Evolutionary conservation across 83 land plant species (phyloP).

Genomic region (Isoetes engelmannii): DNA sequence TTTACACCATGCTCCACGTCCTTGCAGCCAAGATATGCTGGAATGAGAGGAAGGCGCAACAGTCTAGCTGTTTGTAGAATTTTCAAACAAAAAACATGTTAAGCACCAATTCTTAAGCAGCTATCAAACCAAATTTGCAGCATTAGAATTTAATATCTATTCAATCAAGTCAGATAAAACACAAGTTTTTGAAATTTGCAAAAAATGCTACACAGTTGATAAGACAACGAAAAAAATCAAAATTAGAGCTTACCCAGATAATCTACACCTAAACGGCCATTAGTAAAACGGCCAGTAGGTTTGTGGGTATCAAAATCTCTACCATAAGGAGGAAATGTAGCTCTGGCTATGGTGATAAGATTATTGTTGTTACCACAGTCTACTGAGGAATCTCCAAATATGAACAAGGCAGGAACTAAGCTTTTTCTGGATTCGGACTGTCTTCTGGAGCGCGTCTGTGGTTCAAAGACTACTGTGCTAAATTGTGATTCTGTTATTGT

Average conservation of each 20-base stretch:
- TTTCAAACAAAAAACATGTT: neutral
- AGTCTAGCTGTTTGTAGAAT: neutral
- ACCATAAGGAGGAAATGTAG: conserved; percentile 8
- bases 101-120: neutral
- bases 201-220: neutral
- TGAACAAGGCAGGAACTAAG: neutral
- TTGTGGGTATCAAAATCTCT: conserved; percentile 6
- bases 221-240: neutral
- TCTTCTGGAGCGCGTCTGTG: too few species aligned
- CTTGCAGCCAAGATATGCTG: neutral
- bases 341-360: neutral
- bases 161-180: too few species aligned
- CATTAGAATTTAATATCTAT: too few species aligned
- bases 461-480: too few species aligned
- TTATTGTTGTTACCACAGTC: conserved; percentile 6
- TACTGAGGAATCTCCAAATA: conserved; percentile 1
- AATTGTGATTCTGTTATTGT: too few species aligned
- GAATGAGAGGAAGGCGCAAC: neutral
- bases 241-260: neutral
- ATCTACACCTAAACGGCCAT: neutral
- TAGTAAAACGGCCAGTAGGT: conserved; percentile 9
- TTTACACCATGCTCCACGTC: neutral
- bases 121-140: too few species aligned
- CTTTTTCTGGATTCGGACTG: neutral
- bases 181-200: too few species aligned